Base-by-base conservation (phyloP, 106 monocot genomes). In the Dactylorhiza incarnata region DNA sequence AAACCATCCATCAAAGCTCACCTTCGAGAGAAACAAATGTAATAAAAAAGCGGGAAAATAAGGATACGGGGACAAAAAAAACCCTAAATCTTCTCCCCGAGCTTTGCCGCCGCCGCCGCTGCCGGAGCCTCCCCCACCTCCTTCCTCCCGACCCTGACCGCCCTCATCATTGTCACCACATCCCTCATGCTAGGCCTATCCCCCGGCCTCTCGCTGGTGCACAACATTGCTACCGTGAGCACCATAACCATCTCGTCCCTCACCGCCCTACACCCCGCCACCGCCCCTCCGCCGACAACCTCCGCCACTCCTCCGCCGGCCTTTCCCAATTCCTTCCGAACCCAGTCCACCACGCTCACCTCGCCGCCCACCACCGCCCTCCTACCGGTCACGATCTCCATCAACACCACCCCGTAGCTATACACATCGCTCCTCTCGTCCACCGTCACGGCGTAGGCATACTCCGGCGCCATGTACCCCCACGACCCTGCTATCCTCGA, bases 381-480 rank as follows among this genome's bases (percentile, higher is more conserved):
- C 75, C 88, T 74, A 52, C 95, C 95, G 48, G 69, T 95, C 74
- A 93, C 79, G 37, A 95, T 86, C 87, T 95, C 95, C 85, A 88
- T 76, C 70, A 95, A 73, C 75, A 95, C 89, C 53, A 95, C 95
- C 5, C 95, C 95, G 77, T 73, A 95, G 79, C 95, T 95, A 63
- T 95, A 95, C 26, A 95, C 70, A 68, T 95, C 94, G 77, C 94
- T 89, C 82, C 82, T 91, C 91, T 95, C 92, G 71, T 95, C 90
- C 46, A 95, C 95, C 74, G 81, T 84, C 68, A 93, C 77, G 9
- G 92, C 88, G 83, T 93, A 95, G 6, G 95, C 92, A 50, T 95
- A 95, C 77, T 95, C 95, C 87, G 95, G 95, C 23, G 95, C 95
- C 26, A 95, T 95, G 83, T 95, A 95, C 78, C 95, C 92, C 70